A percentile compares a stretch with the other conserved stretches of the same genome.
These are phyloP conservation scores for Waltergamsia citrina DNA, from an alignment of 2,329 filamentous ascomycete genomes.

Conservation along the genomic window DNA sequence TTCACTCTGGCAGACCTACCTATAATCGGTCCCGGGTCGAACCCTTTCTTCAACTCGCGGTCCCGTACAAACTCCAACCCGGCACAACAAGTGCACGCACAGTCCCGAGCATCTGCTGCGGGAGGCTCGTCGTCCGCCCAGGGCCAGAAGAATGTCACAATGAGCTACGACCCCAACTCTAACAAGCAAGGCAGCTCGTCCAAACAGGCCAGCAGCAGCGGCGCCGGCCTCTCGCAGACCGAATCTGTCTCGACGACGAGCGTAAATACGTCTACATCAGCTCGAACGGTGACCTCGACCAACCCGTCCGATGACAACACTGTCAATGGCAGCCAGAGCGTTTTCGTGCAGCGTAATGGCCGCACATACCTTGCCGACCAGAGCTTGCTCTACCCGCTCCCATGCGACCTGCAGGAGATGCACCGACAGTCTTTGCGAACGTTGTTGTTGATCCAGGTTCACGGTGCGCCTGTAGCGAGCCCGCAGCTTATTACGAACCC, in stretches of 20 bases:
- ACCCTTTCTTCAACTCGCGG: no score
- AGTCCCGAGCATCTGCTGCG: no score
- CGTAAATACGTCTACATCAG: constrained; percentile 29
- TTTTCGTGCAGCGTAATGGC: constrained; percentile 66
- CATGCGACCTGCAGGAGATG: constrained; percentile 77
- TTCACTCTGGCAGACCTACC: no score
- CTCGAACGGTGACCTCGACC: constrained; percentile 37
- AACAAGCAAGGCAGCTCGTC: constrained; percentile 1
- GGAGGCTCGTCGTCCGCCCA: neutral
- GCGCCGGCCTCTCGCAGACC: constrained; percentile 25
- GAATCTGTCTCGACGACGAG: constrained; percentile 38
- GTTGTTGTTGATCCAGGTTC: constrained; percentile 69
- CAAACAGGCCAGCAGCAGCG: constrained; percentile 9
- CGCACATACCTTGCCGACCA: constrained; percentile 74
- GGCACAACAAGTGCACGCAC: no score
- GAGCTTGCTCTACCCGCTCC: constrained; percentile 69
- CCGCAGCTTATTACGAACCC: constrained; percentile 56
- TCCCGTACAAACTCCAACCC: no score
- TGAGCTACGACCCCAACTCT: constrained; percentile 1
- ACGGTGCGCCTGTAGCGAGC: constrained; percentile 71
- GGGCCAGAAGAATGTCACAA: constrained; percentile 2
- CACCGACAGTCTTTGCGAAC: constrained; percentile 82
- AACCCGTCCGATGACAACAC: constrained; percentile 31
- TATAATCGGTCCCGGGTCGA: no score
- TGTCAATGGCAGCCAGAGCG: constrained; percentile 20